Evolutionary conservation across 495 filamentous ascomycete species (phyloP).

Genomic region (Hyaloscypha hepaticicola): DNA sequence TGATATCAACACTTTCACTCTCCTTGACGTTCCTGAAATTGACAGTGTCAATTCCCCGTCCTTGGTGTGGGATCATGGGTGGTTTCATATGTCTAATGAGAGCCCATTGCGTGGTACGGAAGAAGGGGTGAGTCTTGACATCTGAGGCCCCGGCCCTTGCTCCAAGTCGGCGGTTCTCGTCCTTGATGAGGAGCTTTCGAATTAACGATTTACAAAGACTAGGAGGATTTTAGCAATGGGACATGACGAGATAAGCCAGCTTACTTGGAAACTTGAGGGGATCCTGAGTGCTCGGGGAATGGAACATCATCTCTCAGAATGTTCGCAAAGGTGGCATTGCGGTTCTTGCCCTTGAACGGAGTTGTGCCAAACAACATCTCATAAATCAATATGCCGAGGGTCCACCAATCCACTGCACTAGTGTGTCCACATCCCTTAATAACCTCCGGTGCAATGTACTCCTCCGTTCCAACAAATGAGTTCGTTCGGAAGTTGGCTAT

Average conservation of each 20-base stretch:
- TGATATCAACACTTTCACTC: constrained; percentile 91
- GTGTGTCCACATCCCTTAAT: constrained; percentile 99
- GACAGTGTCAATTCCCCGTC: constrained; percentile 85
- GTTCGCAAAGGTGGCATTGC: constrained; percentile 96
- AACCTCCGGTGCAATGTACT: constrained; percentile 98
- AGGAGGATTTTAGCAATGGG: constrained; percentile 22
- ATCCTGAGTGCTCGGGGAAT: constrained; percentile 85
- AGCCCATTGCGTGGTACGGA: constrained; percentile 93
- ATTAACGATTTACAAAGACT: constrained; percentile 96
- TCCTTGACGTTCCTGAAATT: constrained; percentile 99
- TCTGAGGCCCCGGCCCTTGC: constrained; percentile 94
- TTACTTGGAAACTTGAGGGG: constrained; percentile 87
- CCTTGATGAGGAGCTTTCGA: constrained; percentile 95
- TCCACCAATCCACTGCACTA: constrained; percentile 99
- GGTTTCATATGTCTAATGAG: constrained; percentile 96
- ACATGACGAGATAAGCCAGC: constrained; percentile 34
- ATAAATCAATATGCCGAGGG: constrained; percentile 91
- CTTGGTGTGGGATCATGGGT: constrained; percentile 95
- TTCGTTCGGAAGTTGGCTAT: constrained; percentile 98
- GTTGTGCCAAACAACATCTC: constrained; percentile 99
- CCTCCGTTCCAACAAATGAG: constrained; percentile 96
- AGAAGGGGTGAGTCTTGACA: constrained; percentile 96
- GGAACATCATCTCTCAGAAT: constrained; percentile 92
- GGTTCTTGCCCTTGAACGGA: constrained; percentile 98
- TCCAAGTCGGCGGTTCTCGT: constrained; percentile 91